These are phyloP conservation scores for Xylaria longipes DNA, from an alignment of 495 filamentous ascomycete genomes.

Conservation along the genomic window DNA sequence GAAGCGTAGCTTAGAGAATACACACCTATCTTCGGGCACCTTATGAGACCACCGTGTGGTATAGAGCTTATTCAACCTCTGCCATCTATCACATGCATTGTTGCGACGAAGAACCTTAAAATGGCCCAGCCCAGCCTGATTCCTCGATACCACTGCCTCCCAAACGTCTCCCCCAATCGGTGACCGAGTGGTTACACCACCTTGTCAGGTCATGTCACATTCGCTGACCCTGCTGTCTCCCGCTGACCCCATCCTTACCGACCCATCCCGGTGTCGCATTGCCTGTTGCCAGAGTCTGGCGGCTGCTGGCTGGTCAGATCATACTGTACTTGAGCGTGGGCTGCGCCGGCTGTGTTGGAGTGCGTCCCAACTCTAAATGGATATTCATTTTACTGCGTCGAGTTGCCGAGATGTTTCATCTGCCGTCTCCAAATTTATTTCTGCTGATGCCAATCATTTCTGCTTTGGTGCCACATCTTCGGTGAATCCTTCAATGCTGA, in stretches of 20 bases:
- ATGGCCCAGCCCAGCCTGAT: background rate
- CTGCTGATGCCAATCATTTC: slow-evolving; percentile 13
- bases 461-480: slow-evolving; percentile 10
- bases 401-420: slow-evolving; percentile 9
- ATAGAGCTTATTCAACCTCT: slow-evolving; percentile 13
- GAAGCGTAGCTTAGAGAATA: background rate
- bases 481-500: slow-evolving; percentile 27
- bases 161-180: slow-evolving; percentile 21
- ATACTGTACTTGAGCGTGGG: slow-evolving; percentile 1
- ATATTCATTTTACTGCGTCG: slow-evolving; percentile 7
- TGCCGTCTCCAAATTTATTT: slow-evolving; percentile 13
- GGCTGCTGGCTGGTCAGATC: slow-evolving; percentile 19
- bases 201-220: slow-evolving; percentile 19
- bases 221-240: slow-evolving; percentile 16
- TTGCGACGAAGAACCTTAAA: slow-evolving; percentile 2
- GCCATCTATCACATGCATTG: background rate
- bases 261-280: slow-evolving; percentile 16
- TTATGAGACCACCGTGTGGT: background rate
- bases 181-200: slow-evolving; percentile 28
- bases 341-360: background rate
- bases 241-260: slow-evolving; percentile 13
- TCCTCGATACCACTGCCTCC: background rate
- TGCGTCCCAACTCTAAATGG: background rate
- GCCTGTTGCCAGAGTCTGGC: slow-evolving; percentile 4
- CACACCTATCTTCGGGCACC: background rate